Conservation (phyloP, 139 green algal species). For the Coccomyxa sp. region DNA sequence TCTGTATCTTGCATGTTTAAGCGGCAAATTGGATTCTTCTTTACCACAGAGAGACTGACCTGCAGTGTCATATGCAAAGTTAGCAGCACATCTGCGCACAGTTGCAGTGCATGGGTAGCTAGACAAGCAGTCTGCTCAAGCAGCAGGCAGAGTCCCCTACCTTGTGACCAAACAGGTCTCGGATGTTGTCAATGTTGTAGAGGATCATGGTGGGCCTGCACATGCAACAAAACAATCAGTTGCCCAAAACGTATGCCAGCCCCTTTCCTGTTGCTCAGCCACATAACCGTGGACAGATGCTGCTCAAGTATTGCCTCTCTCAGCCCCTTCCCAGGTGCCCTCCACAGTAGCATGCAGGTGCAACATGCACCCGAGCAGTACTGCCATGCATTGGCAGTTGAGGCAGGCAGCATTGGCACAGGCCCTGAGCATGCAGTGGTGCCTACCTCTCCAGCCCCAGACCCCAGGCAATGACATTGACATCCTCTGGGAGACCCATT, state of each 20-base stretch:
- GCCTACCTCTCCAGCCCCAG: slow-evolving; percentile 71
- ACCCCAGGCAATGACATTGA: slow-evolving; percentile 98
- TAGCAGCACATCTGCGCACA: background rate
- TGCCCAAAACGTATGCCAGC: background rate
- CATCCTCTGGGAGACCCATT: slow-evolving; percentile 96
- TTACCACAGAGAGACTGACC: slow-evolving; percentile 80
- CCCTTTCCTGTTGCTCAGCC: background rate
- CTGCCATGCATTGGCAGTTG: too few species aligned
- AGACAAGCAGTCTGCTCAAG: background rate
- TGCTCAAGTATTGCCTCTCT: background rate
- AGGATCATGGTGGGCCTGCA: slow-evolving; percentile 96
- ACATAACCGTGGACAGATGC: background rate
- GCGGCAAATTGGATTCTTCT: slow-evolving; percentile 92
- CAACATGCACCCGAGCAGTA: background rate
- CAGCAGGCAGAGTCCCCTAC: slow-evolving; percentile 34
- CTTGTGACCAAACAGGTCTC: slow-evolving; percentile 97
- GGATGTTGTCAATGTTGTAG: slow-evolving; percentile 98
- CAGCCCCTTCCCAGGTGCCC: background rate
- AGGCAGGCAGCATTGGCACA: too few species aligned
- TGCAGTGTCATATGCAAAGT: slow-evolving; percentile 9
- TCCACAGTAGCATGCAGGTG: background rate
- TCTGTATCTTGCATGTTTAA: slow-evolving; percentile 52
- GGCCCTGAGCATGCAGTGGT: background rate
- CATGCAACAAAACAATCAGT: background rate
- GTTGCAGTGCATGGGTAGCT: background rate